A percentile compares a stretch with the other conserved stretches of the same genome.
Conservation (phyloP, 2,329 filamentous ascomycete species). For the Onygenales sp. region DNA sequence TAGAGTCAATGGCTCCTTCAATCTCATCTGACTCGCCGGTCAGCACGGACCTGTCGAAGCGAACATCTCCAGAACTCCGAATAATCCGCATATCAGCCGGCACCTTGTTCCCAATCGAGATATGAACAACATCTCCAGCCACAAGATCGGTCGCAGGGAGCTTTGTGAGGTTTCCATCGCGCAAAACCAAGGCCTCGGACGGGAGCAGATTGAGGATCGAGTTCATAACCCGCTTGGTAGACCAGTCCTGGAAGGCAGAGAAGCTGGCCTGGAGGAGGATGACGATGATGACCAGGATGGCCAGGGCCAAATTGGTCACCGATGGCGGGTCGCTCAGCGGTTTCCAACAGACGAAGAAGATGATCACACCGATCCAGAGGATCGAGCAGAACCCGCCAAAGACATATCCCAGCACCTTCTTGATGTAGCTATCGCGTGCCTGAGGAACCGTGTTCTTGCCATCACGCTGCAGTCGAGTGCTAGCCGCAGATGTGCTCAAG, state of each 20-base stretch:
- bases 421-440: conserved; percentile 52
- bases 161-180: conserved; percentile 48
- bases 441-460: conserved; percentile 60
- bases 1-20: conserved; percentile 53
- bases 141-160: conserved; percentile 56
- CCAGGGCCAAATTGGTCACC: conserved; percentile 60
- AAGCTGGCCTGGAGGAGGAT: conserved; percentile 62
- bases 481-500: conserved; percentile 50
- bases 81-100: conserved; percentile 67
- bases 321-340: conserved; percentile 64
- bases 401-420: conserved; percentile 58
- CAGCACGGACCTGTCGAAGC: conserved; percentile 65
- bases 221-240: conserved; percentile 65
- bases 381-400: conserved; percentile 74
- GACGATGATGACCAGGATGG: conserved; percentile 63
- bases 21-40: conserved; percentile 64
- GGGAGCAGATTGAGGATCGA: conserved; percentile 71
- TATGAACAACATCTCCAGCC: conserved; percentile 59
- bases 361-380: conserved; percentile 57
- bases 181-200: conserved; percentile 57
- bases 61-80: conserved; percentile 59
- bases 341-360: conserved; percentile 70
- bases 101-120: conserved; percentile 65
- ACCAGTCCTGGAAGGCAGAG: conserved; percentile 66
- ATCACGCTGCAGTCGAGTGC: conserved; percentile 49